Evolutionary conservation across 73 alveolate species (phyloP), one percentile per base, ranked within the genome.

Genomic region (Tetrahymena thermophila): DNA sequence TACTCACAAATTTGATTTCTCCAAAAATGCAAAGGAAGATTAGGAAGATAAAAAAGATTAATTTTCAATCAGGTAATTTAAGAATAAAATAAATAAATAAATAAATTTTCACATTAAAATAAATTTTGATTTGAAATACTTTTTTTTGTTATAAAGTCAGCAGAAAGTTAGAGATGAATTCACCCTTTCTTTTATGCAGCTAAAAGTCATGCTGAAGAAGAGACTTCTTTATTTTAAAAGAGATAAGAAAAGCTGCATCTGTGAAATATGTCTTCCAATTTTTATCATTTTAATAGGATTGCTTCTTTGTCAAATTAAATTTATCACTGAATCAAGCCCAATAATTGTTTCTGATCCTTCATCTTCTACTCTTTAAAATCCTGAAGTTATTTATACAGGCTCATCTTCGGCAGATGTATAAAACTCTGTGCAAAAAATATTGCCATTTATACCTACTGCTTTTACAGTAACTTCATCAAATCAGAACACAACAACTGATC

Each of bases 211-310:
- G 93, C 43, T 98, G 25, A 97, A 96, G 94, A 98, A 98, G 94
- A 98, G 99, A 97, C 94, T 94, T 14, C 38, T 96, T 3, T 96
- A 96, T 84, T 96, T 97, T 25, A 98, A 95, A 94, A 96, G 99
- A 85, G 99, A 98, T 94, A 96, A 94, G 93, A 98, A 98, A 85
- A 96, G 98, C 34, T 95, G 97, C 38, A 85, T 98, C 34, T 94
- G 96, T 34, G 99, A 98, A 96, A 96, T 98, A n/a, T 96, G 98
- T 40, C 96, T 98, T 23, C 99, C 99, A 0, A 94, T 97, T 37
- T 35, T 96, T 83, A 95, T 98, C 84, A 96, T 98, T n/a, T 93
- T 98, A 0, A 93, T 98, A 25, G 99, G 99, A 17, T 95, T 98
- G 71, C 96, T 93, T 85, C 44, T 97, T 25, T 44, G 96, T n/a